Percentiles rank a stretch among this genome's conserved stretches.
Evolutionary conservation across 345 rosid genomes (phyloP).

Genomic region (Litchi chinensis): DNA sequence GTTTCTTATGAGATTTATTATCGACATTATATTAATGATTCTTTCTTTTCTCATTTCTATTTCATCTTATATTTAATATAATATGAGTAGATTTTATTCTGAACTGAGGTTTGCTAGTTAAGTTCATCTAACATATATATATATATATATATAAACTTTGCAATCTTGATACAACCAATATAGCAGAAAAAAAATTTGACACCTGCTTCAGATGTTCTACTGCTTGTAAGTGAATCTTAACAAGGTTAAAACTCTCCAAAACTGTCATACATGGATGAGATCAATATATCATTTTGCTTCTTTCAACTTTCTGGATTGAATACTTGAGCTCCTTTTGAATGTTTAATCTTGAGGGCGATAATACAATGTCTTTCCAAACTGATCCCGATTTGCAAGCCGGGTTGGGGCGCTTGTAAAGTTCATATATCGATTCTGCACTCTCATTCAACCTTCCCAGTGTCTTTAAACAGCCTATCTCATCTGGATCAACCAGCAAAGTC

Average conservation of each 20-base stretch:
- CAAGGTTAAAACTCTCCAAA: conserved; percentile 15
- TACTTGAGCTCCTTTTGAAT: conserved; percentile 75
- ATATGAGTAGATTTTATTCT: background rate
- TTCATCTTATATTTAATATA: background rate
- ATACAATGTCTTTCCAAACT: conserved; percentile 92
- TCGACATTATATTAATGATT: background rate
- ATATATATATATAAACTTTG: background rate
- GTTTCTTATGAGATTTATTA: background rate
- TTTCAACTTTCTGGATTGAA: conserved; percentile 65
- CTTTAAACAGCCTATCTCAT: conserved; percentile 68
- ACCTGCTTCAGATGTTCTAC: conserved; percentile 14
- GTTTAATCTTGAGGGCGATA: conserved; percentile 83
- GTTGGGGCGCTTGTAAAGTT: conserved; percentile 67
- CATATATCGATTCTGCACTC: conserved; percentile 76
- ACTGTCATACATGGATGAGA: background rate
- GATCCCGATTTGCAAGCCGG: conserved; percentile 76
- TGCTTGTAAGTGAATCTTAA: conserved; percentile 8
- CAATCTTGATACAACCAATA: conserved; percentile 14
- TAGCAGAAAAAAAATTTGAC: conserved; percentile 10
- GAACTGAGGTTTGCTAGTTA: conserved; percentile 4
- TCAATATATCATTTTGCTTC: conserved; percentile 31
- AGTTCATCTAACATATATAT: conserved; percentile 7
- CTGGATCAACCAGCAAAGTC: conserved; percentile 88
- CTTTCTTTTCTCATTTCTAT: background rate
- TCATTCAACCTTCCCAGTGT: conserved; percentile 68